A percentile compares a stretch with the other conserved stretches of the same genome.
These are phyloP conservation scores for Puya raimondii DNA, from an alignment of 176 grass and related monocot genomes.

Conservation along the genomic window DNA sequence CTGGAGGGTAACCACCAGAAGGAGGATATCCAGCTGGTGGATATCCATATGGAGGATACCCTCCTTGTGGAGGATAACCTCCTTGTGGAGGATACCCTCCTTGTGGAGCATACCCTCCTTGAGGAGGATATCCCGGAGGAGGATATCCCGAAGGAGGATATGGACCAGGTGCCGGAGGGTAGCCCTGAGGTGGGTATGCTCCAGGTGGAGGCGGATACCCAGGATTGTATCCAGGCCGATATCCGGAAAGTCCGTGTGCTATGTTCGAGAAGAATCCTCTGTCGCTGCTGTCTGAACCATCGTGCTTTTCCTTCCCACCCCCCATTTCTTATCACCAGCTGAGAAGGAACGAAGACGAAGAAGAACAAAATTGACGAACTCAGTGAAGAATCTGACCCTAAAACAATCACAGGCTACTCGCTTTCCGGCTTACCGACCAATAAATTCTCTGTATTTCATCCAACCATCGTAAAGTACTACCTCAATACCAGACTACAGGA, in stretches of 20 bases:
- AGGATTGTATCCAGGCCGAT: background rate
- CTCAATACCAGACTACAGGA: too few species aligned
- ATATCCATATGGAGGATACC: too few species aligned
- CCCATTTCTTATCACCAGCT: constrained; percentile 25
- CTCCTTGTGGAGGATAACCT: too few species aligned
- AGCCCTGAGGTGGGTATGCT: constrained; percentile 32
- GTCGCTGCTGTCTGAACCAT: constrained; percentile 9
- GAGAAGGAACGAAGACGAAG: background rate
- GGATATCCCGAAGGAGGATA: constrained; percentile 27
- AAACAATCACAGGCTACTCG: too few species aligned
- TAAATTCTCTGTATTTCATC: too few species aligned
- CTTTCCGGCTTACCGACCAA: too few species aligned
- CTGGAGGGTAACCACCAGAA: background rate
- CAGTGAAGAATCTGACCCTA: too few species aligned
- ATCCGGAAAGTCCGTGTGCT: background rate
- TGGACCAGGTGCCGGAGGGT: constrained; percentile 19
- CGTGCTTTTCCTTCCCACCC: constrained; percentile 41
- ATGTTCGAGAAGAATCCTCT: constrained; percentile 31
- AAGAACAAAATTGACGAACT: background rate
- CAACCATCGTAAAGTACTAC: too few species aligned
- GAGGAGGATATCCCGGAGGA: background rate
- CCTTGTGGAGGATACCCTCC: too few species aligned
- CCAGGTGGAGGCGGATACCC: constrained; percentile 26
- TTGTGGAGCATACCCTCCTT: background rate
- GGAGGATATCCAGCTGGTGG: constrained; percentile 31